Conservation (phyloP, 768 basidiomycete genomes). For the Leucocoprinus sp. region DNA sequence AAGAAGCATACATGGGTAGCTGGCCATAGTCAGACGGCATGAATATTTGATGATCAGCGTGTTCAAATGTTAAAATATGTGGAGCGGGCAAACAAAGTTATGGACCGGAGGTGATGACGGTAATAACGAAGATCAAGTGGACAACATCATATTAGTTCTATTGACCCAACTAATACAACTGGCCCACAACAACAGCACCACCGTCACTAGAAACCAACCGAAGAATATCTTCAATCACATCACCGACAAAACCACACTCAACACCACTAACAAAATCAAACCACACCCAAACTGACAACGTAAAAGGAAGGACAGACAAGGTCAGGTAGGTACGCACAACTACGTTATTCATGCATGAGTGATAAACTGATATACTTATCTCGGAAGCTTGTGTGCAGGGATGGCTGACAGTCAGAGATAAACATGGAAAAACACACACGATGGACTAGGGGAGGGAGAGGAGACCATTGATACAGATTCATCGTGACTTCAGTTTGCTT, state of each 20-base stretch:
- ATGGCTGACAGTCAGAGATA: background rate
- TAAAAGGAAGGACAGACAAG: no score
- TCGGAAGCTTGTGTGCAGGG: background rate
- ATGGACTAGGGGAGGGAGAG: background rate
- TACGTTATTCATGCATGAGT: slow-evolving; percentile 6
- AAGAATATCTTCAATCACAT: slow-evolving; percentile 1
- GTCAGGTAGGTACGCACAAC: background rate
- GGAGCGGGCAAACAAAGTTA: background rate
- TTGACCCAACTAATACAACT: slow-evolving; percentile 5
- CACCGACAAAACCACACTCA: background rate
- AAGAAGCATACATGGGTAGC: slow-evolving; percentile 42
- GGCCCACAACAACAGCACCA: background rate
- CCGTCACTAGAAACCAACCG: background rate
- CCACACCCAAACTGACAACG: no score
- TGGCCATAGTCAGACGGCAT: slow-evolving; percentile 31
- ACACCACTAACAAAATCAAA: no score
- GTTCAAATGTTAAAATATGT: background rate
- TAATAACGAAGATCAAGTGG: background rate
- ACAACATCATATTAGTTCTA: background rate
- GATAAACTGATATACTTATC: slow-evolving; percentile 6
- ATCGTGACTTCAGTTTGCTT: slow-evolving; percentile 2
- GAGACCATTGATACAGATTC: slow-evolving; percentile 5
- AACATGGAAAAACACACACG: background rate
- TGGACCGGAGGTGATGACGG: background rate
- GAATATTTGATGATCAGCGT: background rate